Evolutionary conservation across 345 rosid species (phyloP).

Genomic region (Syzygium jambos): DNA sequence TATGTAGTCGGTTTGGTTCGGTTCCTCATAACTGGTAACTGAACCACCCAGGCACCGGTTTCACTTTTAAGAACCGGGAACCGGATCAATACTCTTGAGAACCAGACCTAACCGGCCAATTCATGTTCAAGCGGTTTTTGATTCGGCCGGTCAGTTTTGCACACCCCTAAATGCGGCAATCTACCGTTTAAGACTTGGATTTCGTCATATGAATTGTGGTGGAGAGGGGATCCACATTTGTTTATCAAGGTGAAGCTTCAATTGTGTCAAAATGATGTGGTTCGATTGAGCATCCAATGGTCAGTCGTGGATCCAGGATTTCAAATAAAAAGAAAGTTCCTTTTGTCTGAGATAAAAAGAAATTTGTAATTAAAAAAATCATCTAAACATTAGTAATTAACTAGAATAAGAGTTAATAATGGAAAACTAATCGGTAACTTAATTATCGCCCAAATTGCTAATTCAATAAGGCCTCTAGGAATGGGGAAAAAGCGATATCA

Average conservation of each 20-base stretch:
- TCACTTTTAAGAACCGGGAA: too few relatives aligned
- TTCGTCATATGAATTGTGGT: background rate
- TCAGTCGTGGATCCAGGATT: background rate
- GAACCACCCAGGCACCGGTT: too few relatives aligned
- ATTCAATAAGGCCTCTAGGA: too few relatives aligned
- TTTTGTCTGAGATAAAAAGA: background rate
- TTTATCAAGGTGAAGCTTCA: background rate
- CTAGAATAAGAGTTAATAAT: background rate
- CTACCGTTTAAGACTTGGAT: background rate
- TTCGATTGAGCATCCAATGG: background rate
- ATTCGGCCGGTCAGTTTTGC: too few relatives aligned
- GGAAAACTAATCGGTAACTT: background rate
- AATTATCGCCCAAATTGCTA: too few relatives aligned
- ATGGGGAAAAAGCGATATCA: too few relatives aligned
- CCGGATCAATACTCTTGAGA: too few relatives aligned
- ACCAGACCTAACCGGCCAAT: too few relatives aligned
- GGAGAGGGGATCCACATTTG: background rate
- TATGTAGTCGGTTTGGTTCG: too few relatives aligned
- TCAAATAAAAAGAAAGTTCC: background rate
- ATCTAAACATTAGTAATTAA: background rate
- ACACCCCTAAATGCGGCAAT: background rate
- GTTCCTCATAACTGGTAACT: too few relatives aligned
- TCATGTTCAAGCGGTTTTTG: too few relatives aligned
- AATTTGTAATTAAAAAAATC: background rate
- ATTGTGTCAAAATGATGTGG: background rate